Evolutionary conservation across 2,329 filamentous ascomycete genomes (phyloP), one percentile per base, ranked within the genome.

Genomic region (Lojkania enalia): DNA sequence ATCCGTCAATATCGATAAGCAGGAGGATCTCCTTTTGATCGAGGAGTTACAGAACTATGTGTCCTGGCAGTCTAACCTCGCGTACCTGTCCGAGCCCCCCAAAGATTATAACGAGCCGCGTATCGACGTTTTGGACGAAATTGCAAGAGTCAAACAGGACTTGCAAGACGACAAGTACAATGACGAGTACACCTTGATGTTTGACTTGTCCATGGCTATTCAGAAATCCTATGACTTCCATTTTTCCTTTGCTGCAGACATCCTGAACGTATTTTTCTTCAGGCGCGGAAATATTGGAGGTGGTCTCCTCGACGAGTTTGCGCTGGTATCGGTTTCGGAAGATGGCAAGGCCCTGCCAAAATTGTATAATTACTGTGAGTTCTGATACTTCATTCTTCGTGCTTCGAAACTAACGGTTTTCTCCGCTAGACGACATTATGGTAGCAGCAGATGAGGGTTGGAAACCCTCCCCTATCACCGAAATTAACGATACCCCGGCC

Each of bases 131-230:
- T 9, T 60, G 2, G 57, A 49, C 7, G 58, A 56, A 2, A 49
- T 69, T 9, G 49, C 63, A 1, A 41, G 54, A 1, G 55, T 71
- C 4, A 35, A 38, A 13, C 39, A 54, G 2, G 51, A 58, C 13
- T 42, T 69, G 2, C 37, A 58, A 1, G 27, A 50, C 25, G 55
- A 51, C 15, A 43, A 42, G 5, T 71, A 68, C 44, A 30, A 51
- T 4, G 61, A 60, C 27, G 67, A 70, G 46, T 70, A 67, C 38
- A 56, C 62, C 5, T 57, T 70, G 16, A 58, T 67, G 51, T 43
- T 48, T 12, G 66, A 68, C 42, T 37, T 71, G 11, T 49, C 47
- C 16, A 40, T 45, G 14, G 52, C 61, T 0, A 38, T 68, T 3
- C 36, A 36, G 4, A 56, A 52, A 11, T 55, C 60, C 5, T 60